Evolutionary conservation across 306 rosid genomes (phyloP), one percentile per base, ranked within the genome.

Genomic region (Ormosia emarginata): DNA sequence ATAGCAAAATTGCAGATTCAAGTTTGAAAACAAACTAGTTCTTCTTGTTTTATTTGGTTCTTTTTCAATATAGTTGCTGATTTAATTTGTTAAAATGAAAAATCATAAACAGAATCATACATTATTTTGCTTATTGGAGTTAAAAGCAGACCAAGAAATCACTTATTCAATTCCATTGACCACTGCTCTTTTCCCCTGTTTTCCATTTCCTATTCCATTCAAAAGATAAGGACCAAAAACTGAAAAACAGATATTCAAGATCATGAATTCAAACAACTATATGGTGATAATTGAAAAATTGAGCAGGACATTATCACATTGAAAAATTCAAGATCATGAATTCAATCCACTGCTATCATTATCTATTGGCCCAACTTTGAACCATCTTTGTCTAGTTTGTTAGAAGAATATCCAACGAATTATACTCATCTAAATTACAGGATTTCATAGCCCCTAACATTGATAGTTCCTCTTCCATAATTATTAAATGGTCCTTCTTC

Each of bases 151-250:
- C 17, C 62, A 52, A 59, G 47, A 49, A 76, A 47, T 59, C 18
- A 46, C 47, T 37, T 29, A 6, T 55, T 67, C 71, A 8, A 64
- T 37, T 75, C 65, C 57, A 55, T 46, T 9, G 8, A 36, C 43
- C 11, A 49, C 24, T 24, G 29, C 56, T 41, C 59, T 59, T 36
- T 9, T 13, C 18, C 7, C 53, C 11, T 33, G 37, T 46, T 44
- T 18, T 46, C 30, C 71, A 46, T 58, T 72, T 70, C 30, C 41
- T 24, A 39, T 80, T 75, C 46, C 85, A 77, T 75, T 76, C 67
- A 81, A 15, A 50, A 59, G n/a, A 44, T 18, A 81, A 46, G 14
- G 29, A 49, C 61, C 44, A 64, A 9, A 10, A 56, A 46, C 29
- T 53, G 62, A 55, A 44, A 43, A 18, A 49, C 41, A 46, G 7